These are phyloP conservation scores for Neurospora sp. DNA, from an alignment of 495 filamentous ascomycete genomes.

Conservation along the genomic window DNA sequence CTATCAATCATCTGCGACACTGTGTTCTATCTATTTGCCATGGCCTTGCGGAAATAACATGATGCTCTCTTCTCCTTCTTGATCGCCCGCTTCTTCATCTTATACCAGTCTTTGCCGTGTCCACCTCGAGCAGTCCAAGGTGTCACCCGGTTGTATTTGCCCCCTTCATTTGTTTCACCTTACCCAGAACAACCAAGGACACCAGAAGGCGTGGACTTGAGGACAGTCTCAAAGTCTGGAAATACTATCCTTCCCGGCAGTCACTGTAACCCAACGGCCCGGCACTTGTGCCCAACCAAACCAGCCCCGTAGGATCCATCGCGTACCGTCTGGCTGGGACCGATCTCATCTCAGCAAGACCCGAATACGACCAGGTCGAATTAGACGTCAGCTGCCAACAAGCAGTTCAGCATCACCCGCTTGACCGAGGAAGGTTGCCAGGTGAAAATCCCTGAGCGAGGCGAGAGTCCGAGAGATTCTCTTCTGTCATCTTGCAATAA, in stretches of 20 bases:
- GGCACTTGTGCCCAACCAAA: background rate
- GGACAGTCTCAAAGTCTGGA: background rate
- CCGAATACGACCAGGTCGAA: background rate
- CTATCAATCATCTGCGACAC: background rate
- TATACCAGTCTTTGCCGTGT: background rate
- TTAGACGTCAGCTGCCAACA: background rate
- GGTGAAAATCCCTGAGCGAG: background rate
- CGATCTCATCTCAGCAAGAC: background rate
- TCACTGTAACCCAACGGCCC: background rate
- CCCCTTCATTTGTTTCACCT: background rate
- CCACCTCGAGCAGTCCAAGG: background rate
- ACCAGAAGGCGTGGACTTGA: background rate
- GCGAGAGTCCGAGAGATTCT: background rate
- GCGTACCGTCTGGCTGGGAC: background rate
- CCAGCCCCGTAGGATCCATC: background rate
- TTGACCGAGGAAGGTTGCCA: background rate
- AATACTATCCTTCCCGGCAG: background rate
- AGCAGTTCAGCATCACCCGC: background rate
- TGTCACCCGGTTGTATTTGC: background rate
- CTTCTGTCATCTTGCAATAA: background rate
- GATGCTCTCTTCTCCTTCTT: background rate
- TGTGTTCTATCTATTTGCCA: background rate
- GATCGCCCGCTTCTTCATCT: background rate
- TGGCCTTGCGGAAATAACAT: background rate
- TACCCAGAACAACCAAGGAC: background rate